Base-by-base conservation (phyloP, 805 yeast species). In the Starmera amethionina region DNA sequence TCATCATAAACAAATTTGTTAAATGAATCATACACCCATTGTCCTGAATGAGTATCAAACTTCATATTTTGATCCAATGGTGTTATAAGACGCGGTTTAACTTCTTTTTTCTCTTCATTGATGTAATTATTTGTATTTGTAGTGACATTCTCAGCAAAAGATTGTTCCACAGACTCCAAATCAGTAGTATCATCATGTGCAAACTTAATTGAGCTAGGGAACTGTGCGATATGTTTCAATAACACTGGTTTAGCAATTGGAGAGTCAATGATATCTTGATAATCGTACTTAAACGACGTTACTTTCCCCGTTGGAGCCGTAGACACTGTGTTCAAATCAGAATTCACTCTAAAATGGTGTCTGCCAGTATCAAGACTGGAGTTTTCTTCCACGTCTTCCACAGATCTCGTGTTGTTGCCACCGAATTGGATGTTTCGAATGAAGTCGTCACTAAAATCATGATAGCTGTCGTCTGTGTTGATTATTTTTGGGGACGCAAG, bases 231-330 rank as follows among this genome's bases (percentile, higher is more conserved):
- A 3, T 50, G 39, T 31, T 44, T 51, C 15, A 51, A 40, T 38
- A 54, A 40, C 32, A 41, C 46, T 4, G 59, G 57, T 4, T 50
- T 48, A 1, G 51, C 47, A 47, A 54, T 43, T 7, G 57, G 59
- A 0, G 57, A 50, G 22, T 54, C 57, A 36, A 40, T 30, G 25
- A 36, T 22, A 22, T 29, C 15, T 4, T 28, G 8, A 9, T 12
- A 46, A 10, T 41, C 35, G 1, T 44, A 18, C 19, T 42, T 48
- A 35, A 43, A 51, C 8, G 55, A 48, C 1, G 54, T 46, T 8
- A 40, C 44, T 30, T 52, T 52, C 6, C 42, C 45, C 1, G 55
- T 47, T 30, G 42, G 28, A 11, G 44, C 34, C 1, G 52, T 45
- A 1, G 48, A 46, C 2, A 46, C 46, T 7, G 29, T 34, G 6